phyloP scores from a whole-genome alignment of 2,329 filamentous ascomycete species.

The Alternaria brassicae region DNA sequence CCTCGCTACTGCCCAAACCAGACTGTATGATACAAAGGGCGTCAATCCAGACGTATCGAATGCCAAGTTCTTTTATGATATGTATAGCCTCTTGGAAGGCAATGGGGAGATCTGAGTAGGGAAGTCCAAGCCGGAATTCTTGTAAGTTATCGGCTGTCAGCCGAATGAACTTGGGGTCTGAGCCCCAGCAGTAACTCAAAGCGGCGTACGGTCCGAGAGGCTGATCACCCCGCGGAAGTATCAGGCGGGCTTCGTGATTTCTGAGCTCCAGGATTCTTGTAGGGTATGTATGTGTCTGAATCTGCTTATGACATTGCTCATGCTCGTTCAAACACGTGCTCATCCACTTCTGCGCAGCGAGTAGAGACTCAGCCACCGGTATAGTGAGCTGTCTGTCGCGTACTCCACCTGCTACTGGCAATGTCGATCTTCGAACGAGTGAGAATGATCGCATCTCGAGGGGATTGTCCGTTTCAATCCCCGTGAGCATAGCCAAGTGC shows the following conservation, averaged over 20 bases:
- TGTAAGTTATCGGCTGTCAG: neutral
- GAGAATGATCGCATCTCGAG: no score
- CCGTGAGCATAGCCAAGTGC: no score
- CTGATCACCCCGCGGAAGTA: neutral
- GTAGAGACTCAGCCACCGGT: neutral
- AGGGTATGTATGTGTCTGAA: neutral
- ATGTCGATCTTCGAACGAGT: neutral
- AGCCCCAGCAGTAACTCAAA: neutral
- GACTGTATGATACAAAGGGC: slow-evolving; percentile 13
- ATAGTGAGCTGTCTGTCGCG: neutral
- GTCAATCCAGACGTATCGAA: slow-evolving; percentile 9
- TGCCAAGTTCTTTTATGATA: neutral
- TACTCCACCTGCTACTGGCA: neutral
- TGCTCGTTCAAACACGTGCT: neutral
- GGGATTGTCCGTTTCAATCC: no score
- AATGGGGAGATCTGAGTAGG: neutral
- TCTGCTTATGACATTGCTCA: neutral
- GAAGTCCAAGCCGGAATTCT: neutral
- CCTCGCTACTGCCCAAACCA: neutral
- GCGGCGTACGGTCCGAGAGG: neutral
- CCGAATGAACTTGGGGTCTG: neutral
- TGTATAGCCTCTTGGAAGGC: slow-evolving; percentile 4
- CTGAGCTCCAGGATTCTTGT: neutral
- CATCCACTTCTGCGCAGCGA: neutral
- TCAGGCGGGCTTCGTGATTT: fast-evolving